A percentile compares a stretch with the other conserved stretches of the same genome.
phyloP scores from a whole-genome alignment of 2,329 filamentous ascomycete species.

The Botrytis byssoidea region DNA sequence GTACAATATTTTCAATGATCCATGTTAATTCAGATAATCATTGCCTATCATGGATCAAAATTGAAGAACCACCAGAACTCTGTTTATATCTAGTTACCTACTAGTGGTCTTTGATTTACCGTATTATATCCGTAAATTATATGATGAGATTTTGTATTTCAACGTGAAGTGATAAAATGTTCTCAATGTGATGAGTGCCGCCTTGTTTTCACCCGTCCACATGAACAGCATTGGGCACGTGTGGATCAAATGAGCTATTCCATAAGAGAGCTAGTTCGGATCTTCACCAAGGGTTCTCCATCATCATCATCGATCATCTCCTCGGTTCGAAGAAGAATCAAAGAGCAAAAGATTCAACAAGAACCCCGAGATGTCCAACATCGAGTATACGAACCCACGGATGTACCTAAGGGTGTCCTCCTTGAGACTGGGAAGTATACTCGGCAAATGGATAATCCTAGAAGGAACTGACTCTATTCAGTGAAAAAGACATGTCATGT shows the following conservation, averaged over 20 bases:
- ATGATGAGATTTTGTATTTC: neutral
- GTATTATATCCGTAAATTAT: neutral
- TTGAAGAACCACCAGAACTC: too few species aligned
- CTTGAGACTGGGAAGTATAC: neutral
- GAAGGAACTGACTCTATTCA: too few species aligned
- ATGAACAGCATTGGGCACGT: neutral
- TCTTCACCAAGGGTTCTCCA: conserved; percentile 3
- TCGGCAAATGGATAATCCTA: neutral
- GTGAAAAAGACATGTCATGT: neutral
- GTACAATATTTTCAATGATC: neutral
- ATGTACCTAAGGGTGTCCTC: neutral
- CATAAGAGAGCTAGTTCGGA: neutral
- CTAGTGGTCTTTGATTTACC: neutral
- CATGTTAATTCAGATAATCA: neutral
- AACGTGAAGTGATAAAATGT: neutral
- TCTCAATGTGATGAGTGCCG: neutral
- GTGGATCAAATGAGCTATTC: neutral
- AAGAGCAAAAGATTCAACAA: neutral
- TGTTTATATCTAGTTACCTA: too few species aligned
- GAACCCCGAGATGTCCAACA: neutral
- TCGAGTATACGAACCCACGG: neutral
- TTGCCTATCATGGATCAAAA: too few species aligned
- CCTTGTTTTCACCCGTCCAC: neutral
- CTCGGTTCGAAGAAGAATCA: neutral
- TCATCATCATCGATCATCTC: neutral